Base-by-base conservation (phyloP, 2,329 filamentous ascomycete genomes). In the Fusarium xyrophilum region DNA sequence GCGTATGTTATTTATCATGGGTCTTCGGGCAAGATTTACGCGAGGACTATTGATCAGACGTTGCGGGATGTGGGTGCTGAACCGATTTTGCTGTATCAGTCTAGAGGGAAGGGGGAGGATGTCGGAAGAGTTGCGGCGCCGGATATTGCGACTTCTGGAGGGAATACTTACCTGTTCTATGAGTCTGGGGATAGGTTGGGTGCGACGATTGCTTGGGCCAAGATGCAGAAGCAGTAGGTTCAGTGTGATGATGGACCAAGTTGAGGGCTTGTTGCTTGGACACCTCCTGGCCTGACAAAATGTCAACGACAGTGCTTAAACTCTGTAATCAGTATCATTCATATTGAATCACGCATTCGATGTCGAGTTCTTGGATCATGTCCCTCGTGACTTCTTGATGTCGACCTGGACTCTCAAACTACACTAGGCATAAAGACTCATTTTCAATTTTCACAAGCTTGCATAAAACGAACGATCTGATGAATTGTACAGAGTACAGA, bases 1-100 rank as follows among this genome's bases (percentile, higher is more conserved):
- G 27, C 47, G 0, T 69, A 69, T 8, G 25, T 69, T 1, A 56
- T 69, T 5, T 69, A 69, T 9, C 66, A 69, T 11, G 56, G 56
- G 1, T 46, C 48, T 6, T 59, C 53, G 3, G 61, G 54, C 0
- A 69, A 59, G 25, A 62, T 54, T 11, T 69, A 58, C 11, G 66
- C 65, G 19, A 42, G 65, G 11, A 69, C 65, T 11, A 59, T 69
- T 32, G 65, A 69, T 42, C 25, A 32, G 14, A 69, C 65, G 5
- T 39, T 69, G 1, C 50, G 65, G 3, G 33, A 69, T 23, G 56
- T 69, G 19, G 65, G 65, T 11, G n/a, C 36, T 3, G 30, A 51
- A 3, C 65, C 66, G 1, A 54, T 66, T 11, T 15, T 69, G 2
- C 21, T 69, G 2, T 68, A 69, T 27, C 33, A 62, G 25, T 21